Evolutionary conservation across 2,329 filamentous ascomycete species (phyloP), one percentile per base, ranked within the genome.

Genomic region (Fusarium sp.): DNA sequence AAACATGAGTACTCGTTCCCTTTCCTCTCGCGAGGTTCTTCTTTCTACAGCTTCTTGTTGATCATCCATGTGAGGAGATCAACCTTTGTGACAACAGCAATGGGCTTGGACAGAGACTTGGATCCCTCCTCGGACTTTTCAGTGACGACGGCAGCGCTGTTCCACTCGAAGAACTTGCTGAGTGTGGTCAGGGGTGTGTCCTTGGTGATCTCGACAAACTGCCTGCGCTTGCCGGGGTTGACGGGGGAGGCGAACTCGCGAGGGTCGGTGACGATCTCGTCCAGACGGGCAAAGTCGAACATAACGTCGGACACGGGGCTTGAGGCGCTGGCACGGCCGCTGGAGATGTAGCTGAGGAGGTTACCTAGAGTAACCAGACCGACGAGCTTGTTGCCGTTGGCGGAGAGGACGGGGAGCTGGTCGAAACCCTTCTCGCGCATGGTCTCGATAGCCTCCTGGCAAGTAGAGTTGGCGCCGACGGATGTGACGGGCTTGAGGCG

Each of bases 351-450:
- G 76, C 91, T 94, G 53, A 99, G 90, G 56, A 98, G 86, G 81
- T 99, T 98, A 46, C 97, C 96, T 29, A 99, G 89, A 0, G 96
- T 99, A 41, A 99, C 92, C 9, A 99, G 89, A 34, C 96, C 96
- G 53, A 97, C 94, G 9, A 99, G 91, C 76, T 89, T 90, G 69
- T 82, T 89, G 67, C 89, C 89, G 7, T 87, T 87, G 20, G 90
- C 83, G 1, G 90, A 86, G 11, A 97, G 90, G 18, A 99, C 96
- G 45, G 96, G 96, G 44, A 99, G 91, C 82, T 99, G 97, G 78
- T 99, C 97, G 80, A 98, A 99, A 68, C 94, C 94, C 84, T 96
- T 97, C 78, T 99, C 96, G 73, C 95, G 93, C 96, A 99, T 98
- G 67, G 93, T 94, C 84, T 99, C 96, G 71, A 98, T 94, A 56